Evolutionary conservation across 768 basidiomycete genomes (phyloP), one percentile per base, ranked within the genome.

Genomic region (Chalciporus chontae): DNA sequence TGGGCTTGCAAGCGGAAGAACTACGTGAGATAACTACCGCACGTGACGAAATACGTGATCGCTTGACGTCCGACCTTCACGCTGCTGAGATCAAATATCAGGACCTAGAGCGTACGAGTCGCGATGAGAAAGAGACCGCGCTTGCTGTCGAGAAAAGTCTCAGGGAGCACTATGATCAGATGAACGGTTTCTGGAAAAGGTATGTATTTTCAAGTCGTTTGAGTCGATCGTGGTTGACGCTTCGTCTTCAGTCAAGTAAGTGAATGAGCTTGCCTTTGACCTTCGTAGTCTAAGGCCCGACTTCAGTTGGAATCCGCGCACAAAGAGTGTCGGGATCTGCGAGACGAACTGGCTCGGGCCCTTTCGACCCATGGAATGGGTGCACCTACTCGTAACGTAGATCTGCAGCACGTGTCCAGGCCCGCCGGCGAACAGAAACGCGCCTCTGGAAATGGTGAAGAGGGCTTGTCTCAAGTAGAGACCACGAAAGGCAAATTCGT

Each of bases 101-200:
- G 26, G 73, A 76, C 10, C 52, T 76, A 37, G 62, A 70, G 37
- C 64, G 69, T 32, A 64, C 64, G 43, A 73, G 73, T 23, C 69
- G 69, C 21, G 73, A 75, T 41, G 84, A 83, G 61, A 75, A 71
- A 54, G 76, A 83, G 19, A 72, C 73, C 3, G 75, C 81, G 8
- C 62, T 77, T 38, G 72, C 69, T 9, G 71, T 78, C 31, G 80
- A 84, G 70, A 74, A 64, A 48, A 77, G 68, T 56, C 69, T 86
- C 54, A 73, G 78, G 53, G 76, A 79, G 26, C 79, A 79, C 56
- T 77, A 75, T 45, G 69, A 70, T 43, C 66, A 73, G 34, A 72
- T 80, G 52, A 73, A 76, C 27, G 66, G 61, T 23, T 75, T 67
- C 49, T 71, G 71, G 69, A 70, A 64, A 52, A 56, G 61, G 66